Evolutionary conservation across 2,329 filamentous ascomycete species (phyloP), one percentile per base, ranked within the genome.

Genomic region (Clarireedia paspali): DNA sequence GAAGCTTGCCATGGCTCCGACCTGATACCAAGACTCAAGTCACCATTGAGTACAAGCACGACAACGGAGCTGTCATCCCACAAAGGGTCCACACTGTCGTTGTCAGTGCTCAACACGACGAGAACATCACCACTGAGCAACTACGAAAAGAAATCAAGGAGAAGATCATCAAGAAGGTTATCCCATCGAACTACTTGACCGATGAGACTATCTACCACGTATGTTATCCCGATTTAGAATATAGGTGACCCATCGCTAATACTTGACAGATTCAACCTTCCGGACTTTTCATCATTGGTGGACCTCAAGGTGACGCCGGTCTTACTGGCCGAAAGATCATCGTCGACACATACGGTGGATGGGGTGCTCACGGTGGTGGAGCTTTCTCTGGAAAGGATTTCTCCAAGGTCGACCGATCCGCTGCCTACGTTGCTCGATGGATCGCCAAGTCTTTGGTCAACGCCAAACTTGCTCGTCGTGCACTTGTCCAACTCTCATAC

Each of bases 331-430:
- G 94, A 72, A 99, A 99, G 87, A 99, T 99, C 84, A 86, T 70
- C 48, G 94, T 99, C 74, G 94, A 99, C 80, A 97, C 94, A 75
- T 99, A 99, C 80, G 94, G 94, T 81, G 94, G 94, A 70, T 97
- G 94, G 94, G 94, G 94, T 79, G 94, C 94, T 68, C 94, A 99
- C 83, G 94, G 94, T 82, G 94, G 94, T 82, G 94, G 94, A 87
- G 94, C 94, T 75, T 99, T 99, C 88, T 97, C 94, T 70, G 94
- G 94, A 71, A 99, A 99, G 87, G 94, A 99, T 76, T 99, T 96
- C 85, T 96, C 91, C 83, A 99, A 99, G 85, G 94, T 99, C 77
- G 94, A 99, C 74, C 89, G 94, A 69, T 97, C 94, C 53, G 94
- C 94, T 65, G 94, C 94, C 71, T 99, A 99, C 80, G 85, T 97